Conservation (phyloP, 345 rosid genomes). For the Citrus cavaleriei region DNA sequence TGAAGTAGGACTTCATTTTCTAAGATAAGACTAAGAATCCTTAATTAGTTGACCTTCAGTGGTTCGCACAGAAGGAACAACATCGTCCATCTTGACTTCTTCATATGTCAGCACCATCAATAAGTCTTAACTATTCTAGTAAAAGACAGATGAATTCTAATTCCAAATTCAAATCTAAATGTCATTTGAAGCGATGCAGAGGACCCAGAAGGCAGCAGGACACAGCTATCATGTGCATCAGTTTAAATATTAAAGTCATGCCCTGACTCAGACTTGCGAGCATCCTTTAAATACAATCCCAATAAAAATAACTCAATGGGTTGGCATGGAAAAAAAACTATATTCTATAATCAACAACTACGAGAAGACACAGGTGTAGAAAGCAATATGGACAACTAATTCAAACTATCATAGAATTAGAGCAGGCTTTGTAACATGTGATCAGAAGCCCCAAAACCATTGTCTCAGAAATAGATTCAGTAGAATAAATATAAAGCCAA, state of each 20-base stretch:
- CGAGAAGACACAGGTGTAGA: not conserved
- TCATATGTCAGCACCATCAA: not conserved
- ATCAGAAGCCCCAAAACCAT: constrained; percentile 4
- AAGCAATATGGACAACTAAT: not conserved
- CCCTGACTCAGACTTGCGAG: not conserved
- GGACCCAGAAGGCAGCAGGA: not conserved
- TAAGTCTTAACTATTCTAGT: not conserved
- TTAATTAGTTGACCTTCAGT: not conserved
- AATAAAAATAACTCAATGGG: not conserved
- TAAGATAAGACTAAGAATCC: not conserved
- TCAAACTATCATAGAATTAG: constrained; percentile 1
- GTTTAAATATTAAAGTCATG: not conserved
- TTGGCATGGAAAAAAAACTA: not conserved
- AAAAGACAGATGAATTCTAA: not conserved
- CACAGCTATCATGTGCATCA: not conserved
- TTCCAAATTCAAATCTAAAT: not conserved
- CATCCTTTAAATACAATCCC: not conserved
- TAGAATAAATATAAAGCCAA: constrained; percentile 14
- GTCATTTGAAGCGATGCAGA: not conserved
- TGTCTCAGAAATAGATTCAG: constrained; percentile 2
- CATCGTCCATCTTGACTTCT: not conserved
- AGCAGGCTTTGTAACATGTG: constrained; percentile 2
- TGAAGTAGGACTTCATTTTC: not conserved
- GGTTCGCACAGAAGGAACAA: not conserved
- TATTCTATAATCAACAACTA: not conserved